A percentile compares a stretch with the other conserved stretches of the same genome.
Evolutionary conservation across 176 grass and related monocot species (phyloP).

Genomic region (Avena insularis): DNA sequence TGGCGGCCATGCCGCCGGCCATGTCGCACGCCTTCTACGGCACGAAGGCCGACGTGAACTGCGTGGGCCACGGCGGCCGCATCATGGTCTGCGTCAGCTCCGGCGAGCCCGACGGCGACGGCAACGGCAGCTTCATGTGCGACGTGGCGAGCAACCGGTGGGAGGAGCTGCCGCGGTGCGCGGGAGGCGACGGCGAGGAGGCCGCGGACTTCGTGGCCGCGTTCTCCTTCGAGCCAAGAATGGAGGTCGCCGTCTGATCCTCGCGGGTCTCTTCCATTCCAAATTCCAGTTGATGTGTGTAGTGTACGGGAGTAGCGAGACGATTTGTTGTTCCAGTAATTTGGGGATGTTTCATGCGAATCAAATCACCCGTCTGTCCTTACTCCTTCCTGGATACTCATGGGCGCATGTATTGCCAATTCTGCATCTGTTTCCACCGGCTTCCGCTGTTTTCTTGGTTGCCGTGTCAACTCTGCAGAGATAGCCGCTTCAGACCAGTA

Average conservation of each 20-base stretch:
- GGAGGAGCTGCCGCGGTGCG: slow-evolving; percentile 63
- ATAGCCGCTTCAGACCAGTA: too few species aligned
- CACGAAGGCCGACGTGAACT: slow-evolving; percentile 85
- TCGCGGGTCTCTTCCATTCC: neutral
- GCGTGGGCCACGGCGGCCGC: slow-evolving; percentile 61
- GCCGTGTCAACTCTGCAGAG: neutral
- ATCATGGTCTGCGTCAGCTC: slow-evolving; percentile 82
- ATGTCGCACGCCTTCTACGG: slow-evolving; percentile 73
- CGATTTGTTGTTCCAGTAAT: slow-evolving; percentile 17
- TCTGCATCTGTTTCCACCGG: neutral
- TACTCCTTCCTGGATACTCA: slow-evolving; percentile 6
- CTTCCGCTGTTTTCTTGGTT: slow-evolving; percentile 19
- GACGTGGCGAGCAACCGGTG: slow-evolving; percentile 60
- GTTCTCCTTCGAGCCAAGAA: slow-evolving; percentile 90
- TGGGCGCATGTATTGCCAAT: slow-evolving; percentile 13
- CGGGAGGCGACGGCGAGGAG: slow-evolving; percentile 33
- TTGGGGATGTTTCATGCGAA: slow-evolving; percentile 18
- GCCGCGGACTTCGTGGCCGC: slow-evolving; percentile 74
- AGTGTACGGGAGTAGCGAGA: neutral
- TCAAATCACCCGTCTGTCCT: slow-evolving; percentile 9
- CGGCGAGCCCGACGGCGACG: slow-evolving; percentile 22
- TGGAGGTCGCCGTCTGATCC: slow-evolving; percentile 67
- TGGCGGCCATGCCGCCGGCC: slow-evolving; percentile 78
- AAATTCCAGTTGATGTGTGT: slow-evolving; percentile 19
- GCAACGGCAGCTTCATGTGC: slow-evolving; percentile 58